Conservation (phyloP, 192 early-diverging fungal species). For the Coemansia sp. region DNA sequence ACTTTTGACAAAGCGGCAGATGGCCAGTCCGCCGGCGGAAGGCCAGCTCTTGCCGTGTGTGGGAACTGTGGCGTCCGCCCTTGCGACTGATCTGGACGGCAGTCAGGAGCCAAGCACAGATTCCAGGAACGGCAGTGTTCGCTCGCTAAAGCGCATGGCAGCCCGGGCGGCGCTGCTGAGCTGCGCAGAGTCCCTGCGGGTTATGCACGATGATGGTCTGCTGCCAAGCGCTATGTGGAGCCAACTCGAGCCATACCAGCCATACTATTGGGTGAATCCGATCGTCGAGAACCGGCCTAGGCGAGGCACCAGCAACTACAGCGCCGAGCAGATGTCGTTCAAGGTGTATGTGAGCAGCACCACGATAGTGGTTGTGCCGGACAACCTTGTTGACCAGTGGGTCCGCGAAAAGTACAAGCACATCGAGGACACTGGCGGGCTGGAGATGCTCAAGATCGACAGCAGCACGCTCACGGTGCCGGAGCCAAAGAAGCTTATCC, state of each 20-base stretch:
- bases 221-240: conserved; percentile 33
- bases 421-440: conserved; percentile 23
- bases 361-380: conserved; percentile 78
- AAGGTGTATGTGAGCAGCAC: conserved; percentile 63
- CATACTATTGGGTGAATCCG: conserved; percentile 60
- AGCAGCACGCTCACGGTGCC: conserved; percentile 54
- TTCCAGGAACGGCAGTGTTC: neutral
- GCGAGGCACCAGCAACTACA: conserved; percentile 11
- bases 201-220: conserved; percentile 54
- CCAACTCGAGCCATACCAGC: conserved; percentile 48
- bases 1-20: conserved; percentile 61
- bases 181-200: conserved; percentile 48
- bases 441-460: conserved; percentile 60
- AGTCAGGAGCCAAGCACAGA: neutral
- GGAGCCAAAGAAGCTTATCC: conserved; percentile 52
- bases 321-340: conserved; percentile 17
- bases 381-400: conserved; percentile 78
- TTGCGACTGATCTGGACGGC: conserved; percentile 17
- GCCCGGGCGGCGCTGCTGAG: conserved; percentile 46
- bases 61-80: conserved; percentile 38
- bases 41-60: conserved; percentile 40
- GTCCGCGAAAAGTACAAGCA: conserved; percentile 74
- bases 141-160: conserved; percentile 49
- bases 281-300: conserved; percentile 17
- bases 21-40: conserved; percentile 41